Percentiles rank a stretch among this genome's conserved stretches.
Conservation (phyloP, 75 land plant species). For the Isoetes taiwanensis region DNA sequence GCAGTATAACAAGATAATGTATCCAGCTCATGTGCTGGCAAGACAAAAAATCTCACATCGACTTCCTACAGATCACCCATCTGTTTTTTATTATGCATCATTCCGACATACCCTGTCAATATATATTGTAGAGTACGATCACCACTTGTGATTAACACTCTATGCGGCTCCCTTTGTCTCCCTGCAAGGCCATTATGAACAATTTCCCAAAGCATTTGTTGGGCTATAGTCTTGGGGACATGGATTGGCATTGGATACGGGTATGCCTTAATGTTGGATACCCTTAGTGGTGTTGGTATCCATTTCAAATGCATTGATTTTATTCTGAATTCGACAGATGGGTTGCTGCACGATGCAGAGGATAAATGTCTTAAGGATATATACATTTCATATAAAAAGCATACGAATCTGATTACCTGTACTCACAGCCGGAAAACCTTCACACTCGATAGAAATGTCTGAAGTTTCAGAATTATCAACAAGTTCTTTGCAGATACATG, state of each 20-base stretch:
- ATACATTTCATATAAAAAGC: too few species aligned
- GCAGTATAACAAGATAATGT: slow-evolving; percentile 4
- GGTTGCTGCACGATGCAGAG: not conserved
- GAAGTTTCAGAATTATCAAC: not conserved
- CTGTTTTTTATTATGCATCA: not conserved
- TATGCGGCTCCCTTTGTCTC: not conserved
- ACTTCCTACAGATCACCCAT: not conserved
- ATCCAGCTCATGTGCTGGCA: not conserved
- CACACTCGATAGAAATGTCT: not conserved
- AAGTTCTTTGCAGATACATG: not conserved
- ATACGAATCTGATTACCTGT: too few species aligned
- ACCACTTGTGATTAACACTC: slow-evolving; percentile 2
- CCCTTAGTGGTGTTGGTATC: not conserved
- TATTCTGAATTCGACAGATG: not conserved
- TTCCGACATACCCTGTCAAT: slow-evolving; percentile 7
- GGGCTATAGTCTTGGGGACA: not conserved
- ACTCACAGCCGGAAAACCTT: too few species aligned
- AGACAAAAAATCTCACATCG: slow-evolving; percentile 4
- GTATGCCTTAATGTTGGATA: not conserved
- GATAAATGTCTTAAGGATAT: not conserved
- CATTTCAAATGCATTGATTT: not conserved
- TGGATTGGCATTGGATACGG: slow-evolving; percentile 2
- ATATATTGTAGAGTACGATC: slow-evolving; percentile 12
- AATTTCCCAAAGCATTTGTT: not conserved
- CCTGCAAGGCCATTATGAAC: not conserved